Evolutionary conservation across 371 early-diverging fungal genomes (phyloP).

Genomic region (Mortierella sp.): DNA sequence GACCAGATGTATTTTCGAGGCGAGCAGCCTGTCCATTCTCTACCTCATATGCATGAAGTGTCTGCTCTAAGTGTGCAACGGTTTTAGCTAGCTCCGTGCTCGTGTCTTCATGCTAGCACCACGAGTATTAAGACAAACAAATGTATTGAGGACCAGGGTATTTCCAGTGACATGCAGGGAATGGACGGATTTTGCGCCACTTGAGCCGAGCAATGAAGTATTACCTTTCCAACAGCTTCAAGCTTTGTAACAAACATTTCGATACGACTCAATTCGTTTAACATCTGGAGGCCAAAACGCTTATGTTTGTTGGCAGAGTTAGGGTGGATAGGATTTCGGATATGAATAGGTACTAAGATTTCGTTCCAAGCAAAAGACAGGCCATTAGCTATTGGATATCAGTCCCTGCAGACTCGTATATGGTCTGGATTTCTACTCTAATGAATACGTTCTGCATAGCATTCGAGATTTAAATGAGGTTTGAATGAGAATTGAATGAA

Average conservation of each 20-base stretch:
- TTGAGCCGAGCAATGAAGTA: not conserved
- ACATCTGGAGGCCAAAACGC: slow-evolving; percentile 49
- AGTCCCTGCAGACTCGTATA: too few relatives aligned
- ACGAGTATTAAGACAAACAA: not conserved
- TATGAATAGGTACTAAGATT: slow-evolving; percentile 47
- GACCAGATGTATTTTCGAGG: slow-evolving; percentile 32
- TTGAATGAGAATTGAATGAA: not conserved
- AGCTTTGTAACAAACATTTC: slow-evolving; percentile 51
- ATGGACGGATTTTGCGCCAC: not conserved
- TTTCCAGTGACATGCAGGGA: not conserved
- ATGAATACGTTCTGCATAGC: not conserved
- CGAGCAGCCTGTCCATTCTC: slow-evolving; percentile 32
- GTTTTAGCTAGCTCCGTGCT: slow-evolving; percentile 31
- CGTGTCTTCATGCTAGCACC: slow-evolving; percentile 36
- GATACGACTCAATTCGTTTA: slow-evolving; percentile 52
- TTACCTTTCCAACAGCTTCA: slow-evolving; percentile 50
- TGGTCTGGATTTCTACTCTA: too few relatives aligned
- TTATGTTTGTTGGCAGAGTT: slow-evolving; percentile 55
- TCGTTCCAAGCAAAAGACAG: not conserved
- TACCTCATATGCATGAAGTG: slow-evolving; percentile 32
- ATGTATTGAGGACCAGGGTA: not conserved
- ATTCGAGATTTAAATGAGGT: not conserved
- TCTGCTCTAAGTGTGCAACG: slow-evolving; percentile 44
- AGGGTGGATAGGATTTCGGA: slow-evolving; percentile 51
- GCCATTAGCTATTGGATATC: not conserved